Conservation (phyloP, 345 rosid species). For the Adansonia digitata region DNA sequence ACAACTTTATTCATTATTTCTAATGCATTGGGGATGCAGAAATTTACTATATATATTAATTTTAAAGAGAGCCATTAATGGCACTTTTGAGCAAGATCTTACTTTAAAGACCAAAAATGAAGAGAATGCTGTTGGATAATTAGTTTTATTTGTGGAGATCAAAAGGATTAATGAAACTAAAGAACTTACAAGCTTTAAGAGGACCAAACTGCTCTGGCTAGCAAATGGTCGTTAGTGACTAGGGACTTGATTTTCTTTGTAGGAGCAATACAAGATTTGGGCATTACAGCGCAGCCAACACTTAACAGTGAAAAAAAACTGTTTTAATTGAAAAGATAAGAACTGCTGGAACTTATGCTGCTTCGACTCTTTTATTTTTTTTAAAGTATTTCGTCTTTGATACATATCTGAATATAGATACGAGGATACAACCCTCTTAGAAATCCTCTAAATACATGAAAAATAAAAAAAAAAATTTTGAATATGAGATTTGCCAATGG, state of each 20-base stretch:
- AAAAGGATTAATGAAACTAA: not conserved
- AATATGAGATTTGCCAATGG: too few species aligned
- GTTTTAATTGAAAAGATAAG: not conserved
- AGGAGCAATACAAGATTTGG: constrained; percentile 62
- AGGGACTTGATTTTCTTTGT: constrained; percentile 85
- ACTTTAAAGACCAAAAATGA: not conserved
- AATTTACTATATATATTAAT: too few species aligned
- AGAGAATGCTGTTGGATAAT: not conserved
- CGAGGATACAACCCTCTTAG: too few species aligned
- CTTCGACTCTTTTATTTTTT: too few species aligned
- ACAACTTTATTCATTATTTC: too few species aligned
- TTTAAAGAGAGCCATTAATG: too few species aligned
- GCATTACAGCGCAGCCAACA: constrained; percentile 37
- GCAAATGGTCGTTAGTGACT: constrained; percentile 47
- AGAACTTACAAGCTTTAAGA: constrained; percentile 77
- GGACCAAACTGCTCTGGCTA: constrained; percentile 68
- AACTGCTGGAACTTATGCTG: too few species aligned
- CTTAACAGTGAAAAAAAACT: not conserved
- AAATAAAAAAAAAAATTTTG: too few species aligned
- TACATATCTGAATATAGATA: too few species aligned
- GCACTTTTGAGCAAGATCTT: not conserved
- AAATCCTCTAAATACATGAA: too few species aligned
- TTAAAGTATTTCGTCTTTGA: too few species aligned
- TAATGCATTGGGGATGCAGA: too few species aligned
- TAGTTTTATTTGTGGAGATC: not conserved